phyloP scores from a whole-genome alignment of 176 grass and related monocot genomes.

The Phyllostachys edulis region DNA sequence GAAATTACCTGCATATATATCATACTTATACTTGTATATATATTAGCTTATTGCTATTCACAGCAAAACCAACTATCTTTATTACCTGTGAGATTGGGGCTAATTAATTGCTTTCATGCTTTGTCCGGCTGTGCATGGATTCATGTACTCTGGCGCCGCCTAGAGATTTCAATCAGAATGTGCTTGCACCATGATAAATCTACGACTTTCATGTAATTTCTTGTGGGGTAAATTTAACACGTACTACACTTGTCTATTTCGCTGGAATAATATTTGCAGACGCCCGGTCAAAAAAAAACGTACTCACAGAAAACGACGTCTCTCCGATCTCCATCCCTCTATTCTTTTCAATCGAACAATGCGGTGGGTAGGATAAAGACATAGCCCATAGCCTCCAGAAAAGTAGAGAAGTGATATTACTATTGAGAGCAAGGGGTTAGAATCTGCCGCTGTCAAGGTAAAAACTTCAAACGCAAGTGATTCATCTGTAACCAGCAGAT shows the following conservation, averaged over 20 bases:
- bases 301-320: neutral
- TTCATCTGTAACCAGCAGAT: neutral
- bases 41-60: too few species aligned
- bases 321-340: neutral
- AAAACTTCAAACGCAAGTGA: neutral
- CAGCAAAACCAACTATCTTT: neutral
- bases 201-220: neutral
- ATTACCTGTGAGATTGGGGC: too few species aligned
- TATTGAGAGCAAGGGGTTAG: neutral
- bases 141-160: neutral
- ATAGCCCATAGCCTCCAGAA: neutral
- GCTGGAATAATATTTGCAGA: neutral
- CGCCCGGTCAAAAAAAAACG: neutral
- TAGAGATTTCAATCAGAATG: neutral
- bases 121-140: neutral
- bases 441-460: neutral
- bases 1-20: too few species aligned
- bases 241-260: neutral
- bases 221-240: neutral
- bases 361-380: neutral
- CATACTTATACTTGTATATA: too few species aligned
- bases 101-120: neutral
- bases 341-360: neutral
- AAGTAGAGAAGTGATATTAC: neutral
- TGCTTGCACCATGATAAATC: neutral